Evolutionary conservation across 768 basidiomycete species (phyloP), one percentile per base, ranked within the genome.

Genomic region (Amanita fuliginea): DNA sequence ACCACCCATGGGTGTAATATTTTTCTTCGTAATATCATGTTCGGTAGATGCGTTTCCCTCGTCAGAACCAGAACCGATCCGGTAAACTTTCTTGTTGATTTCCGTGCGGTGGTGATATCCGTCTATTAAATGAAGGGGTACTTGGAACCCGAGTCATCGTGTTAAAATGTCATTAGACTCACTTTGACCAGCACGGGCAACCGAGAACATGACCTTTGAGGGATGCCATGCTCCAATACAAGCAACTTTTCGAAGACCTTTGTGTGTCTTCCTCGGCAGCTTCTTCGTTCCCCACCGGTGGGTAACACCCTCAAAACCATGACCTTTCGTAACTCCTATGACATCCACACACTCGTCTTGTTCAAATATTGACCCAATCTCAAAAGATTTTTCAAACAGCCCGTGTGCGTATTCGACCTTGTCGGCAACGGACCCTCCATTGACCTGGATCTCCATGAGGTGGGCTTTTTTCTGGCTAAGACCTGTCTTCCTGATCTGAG

Each of bases 131-230:
- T 18, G 18, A 24, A 30, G 3, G 26, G 30, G 3, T 9, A 18
- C 3, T 41, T 30, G 9, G 18, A 37, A 16, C 18, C 16, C 16
- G 9, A 16, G 22, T 33, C 18, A 32, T 33, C 28, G 44, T 9
- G 5, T 11, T 36, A 24, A 6, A 14, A 21, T 37, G 18, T 9
- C 36, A 18, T 42, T 30, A 40, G 35, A 62, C 90, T 60, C 67
- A 91, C 87, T 89, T 86, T 97, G 95, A 89, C 96, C 96, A 59
- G 96, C 94, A 77, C 96, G 94, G 54, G 94, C 96, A 60, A 99
- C 96, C n/a, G 93, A 94, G 83, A 92, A 98, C 95, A 98, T 98
- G 80, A 99, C 96, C 74, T 95, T 96, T 61, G 85, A 86, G 66
- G 92, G 93, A 78, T 95, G 92, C 91, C 91, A 95, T 65, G 92